Evolutionary conservation across 2,329 filamentous ascomycete species (phyloP), one percentile per base, ranked within the genome.

Genomic region (Pseudocercospora musae): DNA sequence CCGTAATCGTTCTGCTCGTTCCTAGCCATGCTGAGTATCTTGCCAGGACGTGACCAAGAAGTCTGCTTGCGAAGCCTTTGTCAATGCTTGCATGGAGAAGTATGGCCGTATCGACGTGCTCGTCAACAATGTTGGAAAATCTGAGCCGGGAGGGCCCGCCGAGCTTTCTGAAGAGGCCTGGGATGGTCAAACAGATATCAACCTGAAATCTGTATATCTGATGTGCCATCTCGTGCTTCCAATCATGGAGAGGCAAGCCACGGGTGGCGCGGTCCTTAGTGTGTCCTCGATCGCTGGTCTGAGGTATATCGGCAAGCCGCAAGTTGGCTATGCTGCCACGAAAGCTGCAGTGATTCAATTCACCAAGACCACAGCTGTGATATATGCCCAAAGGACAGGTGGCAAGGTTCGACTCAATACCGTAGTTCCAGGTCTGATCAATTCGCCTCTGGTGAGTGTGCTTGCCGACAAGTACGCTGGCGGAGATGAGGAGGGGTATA

Each of bases 311-410:
- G 71, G 76, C 40, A 82, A 82, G 64, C 78, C 80, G 4, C 84
- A 86, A 68, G 77, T 86, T 0, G 84, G 79, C 0, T 85, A 86
- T 67, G 81, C 80, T 76, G 88, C 89, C 18, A 90, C 88, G 77
- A 93, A 93, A 83, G 89, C 90, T 5, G 90, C 87, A 70, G 87
- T 92, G 48, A 85, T 91, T 69, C 88, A 91, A 75, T 84, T 92
- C 60, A 88, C 86, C 76, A 91, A 90, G 80, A 91, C 89, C 1
- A 85, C 94, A 13, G 90, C 89, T 49, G 89, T 85, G 1, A 80
- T 83, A 0, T 85, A 84, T 66, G 81, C 81, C 0, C 56, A 71
- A 57, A 60, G 68, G 49, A 71, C 67, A 4, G 64, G 66, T 1
- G 78, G 77, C 13, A 77, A 78, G 0, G 77, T 85, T 3, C 71